Evolutionary conservation across 805 yeast genomes (phyloP).

Genomic region (Candida michaelii): DNA sequence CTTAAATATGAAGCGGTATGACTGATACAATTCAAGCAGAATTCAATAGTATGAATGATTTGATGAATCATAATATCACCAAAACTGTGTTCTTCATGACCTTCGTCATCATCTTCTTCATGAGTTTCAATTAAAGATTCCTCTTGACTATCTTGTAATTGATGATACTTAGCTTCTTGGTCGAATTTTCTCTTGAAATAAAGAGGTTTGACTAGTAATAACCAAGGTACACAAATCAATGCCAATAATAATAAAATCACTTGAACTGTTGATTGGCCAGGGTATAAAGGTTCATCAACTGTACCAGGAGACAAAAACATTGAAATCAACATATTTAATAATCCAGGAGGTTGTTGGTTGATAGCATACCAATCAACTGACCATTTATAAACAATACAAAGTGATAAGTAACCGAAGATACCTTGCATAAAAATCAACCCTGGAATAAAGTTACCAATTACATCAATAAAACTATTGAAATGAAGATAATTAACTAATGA

Average conservation of each 20-base stretch:
- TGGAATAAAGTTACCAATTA: slow-evolving; percentile 91
- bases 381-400: slow-evolving; percentile 93
- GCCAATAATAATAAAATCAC: slow-evolving; percentile 72
- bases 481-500: slow-evolving; percentile 77
- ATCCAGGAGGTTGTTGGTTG: slow-evolving; percentile 82
- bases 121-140: slow-evolving; percentile 26
- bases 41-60: slow-evolving; percentile 96
- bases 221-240: slow-evolving; percentile 87
- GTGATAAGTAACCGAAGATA: slow-evolving; percentile 87
- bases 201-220: slow-evolving; percentile 81
- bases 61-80: slow-evolving; percentile 97
- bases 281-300: slow-evolving; percentile 75
- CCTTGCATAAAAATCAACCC: slow-evolving; percentile 95
- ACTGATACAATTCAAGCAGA: slow-evolving; percentile 95
- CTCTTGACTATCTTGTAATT: slow-evolving; percentile 34
- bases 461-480: slow-evolving; percentile 72
- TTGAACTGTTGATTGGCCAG: slow-evolving; percentile 79
- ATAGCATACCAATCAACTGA: slow-evolving; percentile 82
- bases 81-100: slow-evolving; percentile 62
- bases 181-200: slow-evolving; percentile 60
- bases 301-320: slow-evolving; percentile 95
- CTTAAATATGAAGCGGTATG: slow-evolving; percentile 97
- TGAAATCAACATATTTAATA: slow-evolving; percentile 89
- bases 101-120: slow-evolving; percentile 50
- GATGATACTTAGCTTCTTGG: slow-evolving; percentile 47